A percentile compares a stretch with the other conserved stretches of the same genome.
These are phyloP conservation scores for Scheffersomyces lignosus DNA, from an alignment of 805 yeast genomes.

Conservation along the genomic window DNA sequence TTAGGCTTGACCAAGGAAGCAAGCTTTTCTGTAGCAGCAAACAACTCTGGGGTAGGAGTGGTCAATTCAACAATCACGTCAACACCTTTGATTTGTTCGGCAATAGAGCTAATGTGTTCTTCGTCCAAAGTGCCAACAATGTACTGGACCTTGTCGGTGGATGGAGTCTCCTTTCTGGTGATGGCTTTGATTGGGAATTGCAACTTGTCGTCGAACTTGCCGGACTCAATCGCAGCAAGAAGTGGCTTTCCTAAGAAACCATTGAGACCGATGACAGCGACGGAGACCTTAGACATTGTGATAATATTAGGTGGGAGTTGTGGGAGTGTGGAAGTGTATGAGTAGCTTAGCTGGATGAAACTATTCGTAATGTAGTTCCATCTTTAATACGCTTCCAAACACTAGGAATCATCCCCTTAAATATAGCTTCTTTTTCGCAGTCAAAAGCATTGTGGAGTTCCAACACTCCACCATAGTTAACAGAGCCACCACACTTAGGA, in stretches of 20 bases:
- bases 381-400: too few species aligned
- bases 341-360: too few species aligned
- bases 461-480: too few species aligned
- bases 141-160: constrained; percentile 41
- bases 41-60: constrained; percentile 29
- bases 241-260: constrained; percentile 54
- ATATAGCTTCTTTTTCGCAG: too few species aligned
- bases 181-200: constrained; percentile 51
- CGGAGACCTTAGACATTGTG: constrained; percentile 20
- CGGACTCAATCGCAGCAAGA: constrained; percentile 44
- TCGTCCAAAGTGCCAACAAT: constrained; percentile 30
- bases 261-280: constrained; percentile 55
- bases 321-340: too few species aligned
- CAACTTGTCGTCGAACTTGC: constrained; percentile 42
- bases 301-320: too few species aligned
- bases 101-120: constrained; percentile 23
- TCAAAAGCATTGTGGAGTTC: too few species aligned
- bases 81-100: constrained; percentile 42
- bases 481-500: too few species aligned
- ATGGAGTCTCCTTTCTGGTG: constrained; percentile 39
- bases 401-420: too few species aligned
- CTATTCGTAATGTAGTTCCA: too few species aligned
- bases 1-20: constrained; percentile 45
- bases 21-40: constrained; percentile 36
- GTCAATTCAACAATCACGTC: constrained; percentile 53